Evolutionary conservation across 257 asterid species (phyloP), one percentile per base, ranked within the genome.

Genomic region (Salvia rosmarinus): DNA sequence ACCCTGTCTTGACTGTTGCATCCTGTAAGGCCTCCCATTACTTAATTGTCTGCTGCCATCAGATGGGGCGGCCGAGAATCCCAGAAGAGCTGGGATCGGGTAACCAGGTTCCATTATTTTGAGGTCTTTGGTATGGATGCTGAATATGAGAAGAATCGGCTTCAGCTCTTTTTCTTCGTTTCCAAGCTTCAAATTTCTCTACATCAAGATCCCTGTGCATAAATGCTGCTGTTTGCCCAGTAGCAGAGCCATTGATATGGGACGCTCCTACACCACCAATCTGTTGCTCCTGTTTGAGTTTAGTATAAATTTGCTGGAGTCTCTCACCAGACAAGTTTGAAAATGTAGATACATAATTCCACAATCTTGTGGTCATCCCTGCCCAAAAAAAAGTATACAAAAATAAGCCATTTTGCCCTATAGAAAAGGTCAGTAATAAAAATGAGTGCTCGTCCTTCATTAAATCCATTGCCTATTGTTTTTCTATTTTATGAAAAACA

Each of bases 141-240:
- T 82, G 96, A 72, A 16, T 52, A 55, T 89, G 91, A 64, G 85
- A 80, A 19, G 86, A 80, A 74, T 88, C 96, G 50, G 90, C 80
- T 58, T 88, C 98, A 47, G 98, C 91, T 80, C 96, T 83, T 86
- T 88, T 95, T 79, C 90, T 82, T 61, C 98, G 84, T 77, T 88
- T 95, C 99, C 99, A 95, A 40, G 98, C 98, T 85, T 95, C 99
- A 63, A 90, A 91, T 78, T 83, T 95, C 54, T 75, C 96, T 51
- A 88, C 83, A 63, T 91, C 99, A 57, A 88, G 80, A 81, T 93
- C 96, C 79, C 91, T 85, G 49, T 89, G 85, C 64, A 79, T 42
- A 50, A 84, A 74, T 25, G 86, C 77, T 25, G 86, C 75, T 8
- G 76, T 43, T 67, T 78, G 85, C 77, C 82, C 91, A 32, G 80